Base-by-base conservation (phyloP, 1,139 yeast species). In the Hemisphaericaspora xylofermentans region DNA sequence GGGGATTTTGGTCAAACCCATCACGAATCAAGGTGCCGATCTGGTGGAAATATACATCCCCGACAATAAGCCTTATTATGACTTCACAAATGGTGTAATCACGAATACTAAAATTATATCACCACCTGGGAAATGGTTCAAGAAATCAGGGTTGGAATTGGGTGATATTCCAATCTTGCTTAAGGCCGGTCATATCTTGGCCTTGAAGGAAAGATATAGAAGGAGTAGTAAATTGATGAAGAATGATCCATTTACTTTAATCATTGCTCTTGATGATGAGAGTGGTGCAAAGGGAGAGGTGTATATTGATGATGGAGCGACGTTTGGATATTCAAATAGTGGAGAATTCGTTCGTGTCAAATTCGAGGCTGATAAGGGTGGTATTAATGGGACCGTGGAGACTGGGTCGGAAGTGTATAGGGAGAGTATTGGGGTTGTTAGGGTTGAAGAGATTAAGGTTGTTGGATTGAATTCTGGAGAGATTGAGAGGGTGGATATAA, bases 301-400 rank as follows among this genome's bases (percentile, higher is more conserved):
- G 25, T 93, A 91, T 57, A 64, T 84, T 36, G 98, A 91, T 60
- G 96, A 88, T 60, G 95, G 96, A 12, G 86, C 82, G 53, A 74
- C 93, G 0, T 88, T 76, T 53, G 74, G 67, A 84, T 58, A 54
- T 64, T 43, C 45, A 64, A 1, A n/a, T n/a, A n/a, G n/a, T n/a
- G 84, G 82, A 2, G 75, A 74, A 13, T 31, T 34, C 6, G 84
- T 50, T 51, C 40, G 80, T 5, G 54, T 78, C 2, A 52, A 63
- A 1, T 68, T 85, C 36, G 37, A 34, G 3, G 61, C 56, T 2
- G 39, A 44, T 3, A 27, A 35, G 7, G 39, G 41, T 2, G 40
- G 46, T 6, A 43, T 61, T 9, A 15, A 13, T 17, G 41, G 43
- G 2, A 28, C 26, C 2, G 43, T 44, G 8, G 22, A 19, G 6